Evolutionary conservation across 2,329 filamentous ascomycete genomes (phyloP), one percentile per base, ranked within the genome.

Genomic region (Sphaerulina vaccinii): DNA sequence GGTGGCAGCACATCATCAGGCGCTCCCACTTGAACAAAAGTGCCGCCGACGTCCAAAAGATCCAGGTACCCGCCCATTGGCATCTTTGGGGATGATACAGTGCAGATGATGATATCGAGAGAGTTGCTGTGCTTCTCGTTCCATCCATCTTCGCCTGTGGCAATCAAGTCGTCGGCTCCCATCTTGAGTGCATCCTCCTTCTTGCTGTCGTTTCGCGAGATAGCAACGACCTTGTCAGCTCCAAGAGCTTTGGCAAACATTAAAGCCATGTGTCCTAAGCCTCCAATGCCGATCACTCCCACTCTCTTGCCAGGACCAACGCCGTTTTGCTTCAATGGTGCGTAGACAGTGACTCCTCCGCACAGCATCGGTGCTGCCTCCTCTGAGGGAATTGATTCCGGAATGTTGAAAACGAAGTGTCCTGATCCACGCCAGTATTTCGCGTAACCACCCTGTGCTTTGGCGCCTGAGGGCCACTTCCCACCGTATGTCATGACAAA

Each of bases 341-440:
- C 79, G 65, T 81, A 93, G 0, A 85, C 79, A 0, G 88, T 93
- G 48, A 92, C 78, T 2, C 89, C 88, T 1, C 84, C 88, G 65
- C 88, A 92, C 19, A 92, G 77, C 74, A 92, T 81, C 1, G 87
- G 87, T 1, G 86, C 79, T 2, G 78, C 80, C 49, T 76, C 70
- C n/a, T 73, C 74, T 15, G 72, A 75, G 2, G 69, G 63, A 22
- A 83, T 54, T 0, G 55, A 62, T 5, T 76, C 73, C 0, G 80
- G 80, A 51, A 83, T 81, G 57, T 70, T 73, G 61, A 81, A 71
- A 1, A 75, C 76, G 57, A 88, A 90, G 57, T 80, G 77, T 19
- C 58, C 56, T 19, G 52, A 39, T n/a, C 55, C 57, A 22, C 82
- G 74, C 65, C 75, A 76, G 54, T 79, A 74, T 42, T 74, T 70